phyloP scores from a whole-genome alignment of 805 yeast species.

The Tetrapisispora pingtungensis region DNA sequence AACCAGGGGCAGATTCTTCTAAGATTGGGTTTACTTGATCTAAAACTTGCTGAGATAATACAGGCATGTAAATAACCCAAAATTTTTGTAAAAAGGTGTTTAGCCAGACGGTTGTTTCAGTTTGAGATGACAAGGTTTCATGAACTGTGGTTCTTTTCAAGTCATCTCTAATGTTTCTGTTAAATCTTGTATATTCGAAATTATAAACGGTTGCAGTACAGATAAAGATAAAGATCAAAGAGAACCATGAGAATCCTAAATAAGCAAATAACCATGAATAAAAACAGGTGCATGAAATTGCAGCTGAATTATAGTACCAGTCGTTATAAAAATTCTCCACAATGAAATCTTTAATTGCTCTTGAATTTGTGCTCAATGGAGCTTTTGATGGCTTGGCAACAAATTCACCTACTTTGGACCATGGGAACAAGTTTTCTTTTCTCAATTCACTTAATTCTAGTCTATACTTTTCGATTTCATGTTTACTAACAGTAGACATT shows the following conservation, averaged over 20 bases:
- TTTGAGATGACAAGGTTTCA: conserved; percentile 50
- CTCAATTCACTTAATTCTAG: conserved; percentile 6
- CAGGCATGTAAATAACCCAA: conserved; percentile 87
- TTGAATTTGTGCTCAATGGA: conserved; percentile 17
- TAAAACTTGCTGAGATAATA: conserved; percentile 63
- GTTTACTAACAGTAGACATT: not conserved
- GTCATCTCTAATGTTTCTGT: conserved; percentile 66
- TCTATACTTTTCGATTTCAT: conserved; percentile 9
- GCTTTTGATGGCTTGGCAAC: conserved; percentile 13
- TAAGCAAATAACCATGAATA: conserved; percentile 61
- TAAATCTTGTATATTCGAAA: conserved; percentile 65
- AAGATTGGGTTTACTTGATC: conserved; percentile 57
- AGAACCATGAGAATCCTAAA: conserved; percentile 53
- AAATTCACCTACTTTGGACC: conserved; percentile 29
- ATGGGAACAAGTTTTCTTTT: conserved; percentile 25
- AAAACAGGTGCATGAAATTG: conserved; percentile 60
- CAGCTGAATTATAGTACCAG: conserved; percentile 57
- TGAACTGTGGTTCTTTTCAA: conserved; percentile 54
- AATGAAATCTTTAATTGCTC: conserved; percentile 46
- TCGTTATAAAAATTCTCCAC: conserved; percentile 63
- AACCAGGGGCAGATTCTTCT: conserved; percentile 70
- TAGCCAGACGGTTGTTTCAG: conserved; percentile 76
- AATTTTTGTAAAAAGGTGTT: conserved; percentile 68
- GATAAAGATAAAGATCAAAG: conserved; percentile 48
- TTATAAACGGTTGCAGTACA: conserved; percentile 59